A percentile compares a stretch with the other conserved stretches of the same genome.
These are phyloP conservation scores for Limnanthes douglasii DNA, from an alignment of 345 rosid species.

Conservation along the genomic window DNA sequence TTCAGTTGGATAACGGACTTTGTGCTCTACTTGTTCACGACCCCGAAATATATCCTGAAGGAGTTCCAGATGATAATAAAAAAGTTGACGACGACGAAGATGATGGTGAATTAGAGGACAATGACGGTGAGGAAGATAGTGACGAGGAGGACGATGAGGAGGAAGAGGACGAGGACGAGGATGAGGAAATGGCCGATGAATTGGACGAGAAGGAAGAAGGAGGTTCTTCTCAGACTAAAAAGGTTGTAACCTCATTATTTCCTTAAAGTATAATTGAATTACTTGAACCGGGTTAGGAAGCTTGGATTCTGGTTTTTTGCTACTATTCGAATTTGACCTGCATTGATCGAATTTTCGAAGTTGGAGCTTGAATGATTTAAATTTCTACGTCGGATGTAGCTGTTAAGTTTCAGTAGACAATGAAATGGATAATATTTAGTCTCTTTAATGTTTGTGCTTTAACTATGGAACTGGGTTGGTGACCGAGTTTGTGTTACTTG, in stretches of 20 bases:
- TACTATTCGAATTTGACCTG: too few species aligned
- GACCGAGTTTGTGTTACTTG: not conserved
- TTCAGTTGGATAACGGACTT: conserved; percentile 64
- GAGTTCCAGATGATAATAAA: conserved; percentile 12
- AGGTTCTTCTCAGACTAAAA: conserved; percentile 54
- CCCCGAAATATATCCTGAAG: conserved; percentile 67
- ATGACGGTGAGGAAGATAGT: conserved; percentile 14
- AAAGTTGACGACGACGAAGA: conserved; percentile 2
- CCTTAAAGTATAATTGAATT: too few species aligned
- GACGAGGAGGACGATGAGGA: conserved; percentile 14
- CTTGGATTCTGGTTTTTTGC: not conserved
- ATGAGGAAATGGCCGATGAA: conserved; percentile 11
- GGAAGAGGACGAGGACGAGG: conserved; percentile 12
- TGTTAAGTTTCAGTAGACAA: too few species aligned
- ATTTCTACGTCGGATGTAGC: too few species aligned
- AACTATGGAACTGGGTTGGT: conserved; percentile 2
- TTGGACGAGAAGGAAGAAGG: conserved; percentile 9
- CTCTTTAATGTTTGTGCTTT: too few species aligned
- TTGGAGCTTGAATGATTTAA: too few species aligned
- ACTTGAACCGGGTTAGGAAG: not conserved
- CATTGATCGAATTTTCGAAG: too few species aligned
- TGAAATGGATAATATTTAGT: too few species aligned
- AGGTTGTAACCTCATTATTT: conserved; percentile 15
- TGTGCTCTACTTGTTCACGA: conserved; percentile 84
- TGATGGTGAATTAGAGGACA: conserved; percentile 16